These are phyloP conservation scores for Excoecaria agallocha DNA, from an alignment of 345 rosid species.

Conservation along the genomic window DNA sequence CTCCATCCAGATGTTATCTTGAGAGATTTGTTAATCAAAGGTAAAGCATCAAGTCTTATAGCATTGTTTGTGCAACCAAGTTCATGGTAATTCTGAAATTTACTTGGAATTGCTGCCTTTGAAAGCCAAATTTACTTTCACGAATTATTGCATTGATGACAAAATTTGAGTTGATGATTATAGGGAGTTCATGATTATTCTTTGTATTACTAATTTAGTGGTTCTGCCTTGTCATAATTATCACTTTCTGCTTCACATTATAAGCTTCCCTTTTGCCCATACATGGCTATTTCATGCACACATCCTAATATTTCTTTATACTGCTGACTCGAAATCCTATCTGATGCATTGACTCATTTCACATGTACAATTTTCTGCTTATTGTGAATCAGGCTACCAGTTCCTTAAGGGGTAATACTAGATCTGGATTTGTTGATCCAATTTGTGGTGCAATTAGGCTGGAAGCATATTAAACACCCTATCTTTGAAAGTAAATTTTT, in stretches of 20 bases:
- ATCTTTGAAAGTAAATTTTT: background rate
- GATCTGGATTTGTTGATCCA: background rate
- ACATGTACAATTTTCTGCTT: background rate
- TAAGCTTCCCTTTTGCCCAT: background rate
- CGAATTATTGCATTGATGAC: too few relatives aligned
- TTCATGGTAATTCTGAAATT: background rate
- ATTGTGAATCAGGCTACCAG: background rate
- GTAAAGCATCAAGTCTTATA: background rate
- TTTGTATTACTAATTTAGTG: too few relatives aligned
- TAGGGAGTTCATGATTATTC: too few relatives aligned
- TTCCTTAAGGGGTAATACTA: background rate
- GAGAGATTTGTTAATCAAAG: background rate
- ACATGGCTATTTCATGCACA: background rate
- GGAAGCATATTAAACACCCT: background rate
- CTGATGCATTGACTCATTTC: background rate
- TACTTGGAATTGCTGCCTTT: background rate
- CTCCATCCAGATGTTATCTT: background rate
- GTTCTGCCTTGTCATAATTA: background rate
- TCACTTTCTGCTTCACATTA: background rate
- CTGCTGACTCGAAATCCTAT: too few relatives aligned
- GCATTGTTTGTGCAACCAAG: background rate
- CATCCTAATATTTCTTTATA: background rate
- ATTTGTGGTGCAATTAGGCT: background rate
- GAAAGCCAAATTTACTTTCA: too few relatives aligned
- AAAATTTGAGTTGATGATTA: background rate